Base-by-base conservation (phyloP, 306 rosid species). In the Inga oerstediana region DNA sequence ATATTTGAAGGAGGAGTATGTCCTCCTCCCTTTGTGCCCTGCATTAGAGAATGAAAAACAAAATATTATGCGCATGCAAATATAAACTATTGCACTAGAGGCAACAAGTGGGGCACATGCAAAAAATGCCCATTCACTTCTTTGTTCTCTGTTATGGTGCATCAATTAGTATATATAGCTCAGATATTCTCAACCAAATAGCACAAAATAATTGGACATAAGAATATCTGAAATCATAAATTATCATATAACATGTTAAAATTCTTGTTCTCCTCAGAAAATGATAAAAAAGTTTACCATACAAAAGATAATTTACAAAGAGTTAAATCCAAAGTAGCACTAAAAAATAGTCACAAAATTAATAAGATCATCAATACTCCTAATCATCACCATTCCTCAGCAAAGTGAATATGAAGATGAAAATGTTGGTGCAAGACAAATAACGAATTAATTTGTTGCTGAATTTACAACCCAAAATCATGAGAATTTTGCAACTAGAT, bases 1-100 rank as follows among this genome's bases (percentile, higher is more conserved):
- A 96, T 92, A 83, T 89, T 92, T 84, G 98, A 91, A 82, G 94
- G 93, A 66, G 67, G 89, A 64, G 89, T 85, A 75, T 84, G 91
- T 51, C 76, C 87, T 81, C 81, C 87, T 72, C 81, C 92, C 84
- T 87, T 93, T 66, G 85, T 81, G 82, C 82, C 89, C 98, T 92
- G 83, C 86, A 79, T 24, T 58, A 78, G 39, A 72, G 22, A 49
- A 81, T 41, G 78, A 48, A 54, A 43, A 77, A 54, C 22, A 51
- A 68, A 43, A 67, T 4, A 62, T 49, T 41, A 27, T 2, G 17
- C 10, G 69, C 14, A 72, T 16, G 44, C 14, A 76, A 30, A 80
- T 74, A 54, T 22, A 19, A 78, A 70, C 24, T 48, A 44, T 51
- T 6, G 35, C 59, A 68, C 76, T 56, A 46, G 17, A 54, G 34